Evolutionary conservation across 768 basidiomycete genomes (phyloP).

Genomic region (Rhodocollybia butyracea): DNA sequence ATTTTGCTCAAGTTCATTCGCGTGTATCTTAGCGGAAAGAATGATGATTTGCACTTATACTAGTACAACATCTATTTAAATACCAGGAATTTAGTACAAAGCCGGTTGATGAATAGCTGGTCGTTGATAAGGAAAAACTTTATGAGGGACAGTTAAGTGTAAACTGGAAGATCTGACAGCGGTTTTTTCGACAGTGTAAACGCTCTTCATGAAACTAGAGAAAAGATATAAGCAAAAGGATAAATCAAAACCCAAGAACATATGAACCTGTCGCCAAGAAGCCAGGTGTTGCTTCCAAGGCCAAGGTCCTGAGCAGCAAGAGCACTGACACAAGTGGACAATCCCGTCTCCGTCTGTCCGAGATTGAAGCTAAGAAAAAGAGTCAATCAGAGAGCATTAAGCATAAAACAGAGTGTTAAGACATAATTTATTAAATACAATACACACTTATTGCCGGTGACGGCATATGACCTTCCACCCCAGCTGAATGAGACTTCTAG

Average conservation of each 20-base stretch:
- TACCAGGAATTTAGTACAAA: too few relatives aligned
- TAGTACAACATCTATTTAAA: too few relatives aligned
- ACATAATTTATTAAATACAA: slow-evolving; percentile 34
- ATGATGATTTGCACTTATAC: too few relatives aligned
- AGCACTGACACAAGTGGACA: not conserved
- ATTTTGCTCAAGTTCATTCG: too few relatives aligned
- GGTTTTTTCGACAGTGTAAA: slow-evolving; percentile 29
- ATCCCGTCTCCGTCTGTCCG: not conserved
- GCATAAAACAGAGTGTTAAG: not conserved
- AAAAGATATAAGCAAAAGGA: too few relatives aligned
- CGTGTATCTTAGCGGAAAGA: too few relatives aligned
- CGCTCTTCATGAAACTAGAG: not conserved
- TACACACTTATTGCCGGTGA: slow-evolving; percentile 32
- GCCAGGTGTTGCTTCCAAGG: not conserved
- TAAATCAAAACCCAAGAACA: not conserved
- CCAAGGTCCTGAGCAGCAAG: not conserved
- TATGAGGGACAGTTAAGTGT: too few relatives aligned
- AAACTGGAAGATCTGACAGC: slow-evolving; percentile 8
- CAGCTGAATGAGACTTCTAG: slow-evolving; percentile 31
- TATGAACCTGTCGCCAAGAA: not conserved
- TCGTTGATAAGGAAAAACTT: too few relatives aligned
- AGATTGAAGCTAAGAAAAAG: not conserved
- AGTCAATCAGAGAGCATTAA: not conserved
- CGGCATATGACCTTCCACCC: slow-evolving; percentile 29
- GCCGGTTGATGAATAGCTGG: too few relatives aligned